These are phyloP conservation scores for Theileria orientalis DNA, from an alignment of 169 alveolate species.

Conservation along the genomic window DNA sequence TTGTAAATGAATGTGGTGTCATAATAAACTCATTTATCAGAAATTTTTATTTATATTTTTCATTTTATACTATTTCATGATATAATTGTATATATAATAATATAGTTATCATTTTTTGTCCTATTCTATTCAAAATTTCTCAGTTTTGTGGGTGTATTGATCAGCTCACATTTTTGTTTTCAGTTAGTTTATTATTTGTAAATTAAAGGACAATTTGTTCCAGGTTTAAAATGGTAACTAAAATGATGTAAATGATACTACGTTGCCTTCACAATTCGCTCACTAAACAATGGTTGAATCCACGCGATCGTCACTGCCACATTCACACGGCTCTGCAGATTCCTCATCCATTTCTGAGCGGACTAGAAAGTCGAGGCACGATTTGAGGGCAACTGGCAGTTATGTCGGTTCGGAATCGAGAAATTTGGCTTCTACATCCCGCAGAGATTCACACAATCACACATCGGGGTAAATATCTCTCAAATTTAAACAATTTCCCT, in stretches of 20 bases:
- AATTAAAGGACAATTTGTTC: no score
- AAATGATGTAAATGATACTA: neutral
- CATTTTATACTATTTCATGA: no score
- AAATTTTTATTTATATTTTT: no score
- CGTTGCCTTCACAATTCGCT: neutral
- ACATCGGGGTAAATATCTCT: neutral
- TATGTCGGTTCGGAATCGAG: neutral
- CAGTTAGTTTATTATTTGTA: no score
- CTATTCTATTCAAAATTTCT: no score
- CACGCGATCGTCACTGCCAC: neutral
- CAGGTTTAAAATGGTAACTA: neutral
- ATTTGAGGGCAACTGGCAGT: neutral
- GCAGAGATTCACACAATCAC: neutral
- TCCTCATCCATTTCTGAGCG: neutral
- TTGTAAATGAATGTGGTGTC: no score
- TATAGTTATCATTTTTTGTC: no score
- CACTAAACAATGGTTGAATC: neutral
- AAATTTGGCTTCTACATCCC: neutral
- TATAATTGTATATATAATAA: no score
- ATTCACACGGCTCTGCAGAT: neutral
- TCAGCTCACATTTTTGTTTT: no score
- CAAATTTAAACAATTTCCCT: neutral
- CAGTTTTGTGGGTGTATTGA: no score
- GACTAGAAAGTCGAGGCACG: neutral
- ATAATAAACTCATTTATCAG: no score